Conservation (phyloP, 495 filamentous ascomycete genomes). For the Penicillium coprophilum region DNA sequence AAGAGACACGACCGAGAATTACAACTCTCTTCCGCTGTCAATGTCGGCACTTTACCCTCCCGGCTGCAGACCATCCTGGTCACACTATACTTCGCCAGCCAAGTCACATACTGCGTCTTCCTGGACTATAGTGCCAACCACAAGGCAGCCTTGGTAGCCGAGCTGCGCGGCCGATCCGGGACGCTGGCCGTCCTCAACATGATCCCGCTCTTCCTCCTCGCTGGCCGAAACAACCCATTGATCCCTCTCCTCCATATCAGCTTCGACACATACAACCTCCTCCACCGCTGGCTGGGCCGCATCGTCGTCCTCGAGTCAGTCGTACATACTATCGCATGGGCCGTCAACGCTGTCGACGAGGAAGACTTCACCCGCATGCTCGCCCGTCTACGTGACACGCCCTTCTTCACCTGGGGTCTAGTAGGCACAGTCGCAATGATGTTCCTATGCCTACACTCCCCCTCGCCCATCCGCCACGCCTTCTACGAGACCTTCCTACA, state of each 20-base stretch:
- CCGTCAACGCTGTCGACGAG: conserved; percentile 48
- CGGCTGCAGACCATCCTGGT: conserved; percentile 80
- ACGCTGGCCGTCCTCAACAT: conserved; percentile 82
- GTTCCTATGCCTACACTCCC: conserved; percentile 66
- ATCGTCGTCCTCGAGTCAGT: conserved; percentile 76
- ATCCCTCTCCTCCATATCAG: conserved; percentile 79
- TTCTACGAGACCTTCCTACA: conserved; percentile 87
- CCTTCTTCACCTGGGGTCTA: conserved; percentile 56
- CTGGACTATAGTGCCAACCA: conserved; percentile 60
- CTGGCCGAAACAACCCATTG: conserved; percentile 90
- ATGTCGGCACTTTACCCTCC: conserved; percentile 85
- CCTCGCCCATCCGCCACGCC: conserved; percentile 77
- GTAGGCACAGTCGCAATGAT: conserved; percentile 57
- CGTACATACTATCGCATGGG: conserved; percentile 72
- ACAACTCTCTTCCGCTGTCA: conserved; percentile 80
- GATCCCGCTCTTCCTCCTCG: conserved; percentile 86
- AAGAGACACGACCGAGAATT: conserved; percentile 89
- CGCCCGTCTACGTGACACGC: conserved; percentile 57
- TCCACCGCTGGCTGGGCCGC: conserved; percentile 94
- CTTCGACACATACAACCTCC: conserved; percentile 94
- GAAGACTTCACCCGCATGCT: conserved; percentile 53
- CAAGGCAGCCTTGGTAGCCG: conserved; percentile 54
- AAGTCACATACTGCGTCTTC: conserved; percentile 76
- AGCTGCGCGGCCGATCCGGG: conserved; percentile 81
- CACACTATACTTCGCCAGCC: conserved; percentile 66